phyloP scores from a whole-genome alignment of 768 basidiomycete species.

The Tylopilus subfusipes region DNA sequence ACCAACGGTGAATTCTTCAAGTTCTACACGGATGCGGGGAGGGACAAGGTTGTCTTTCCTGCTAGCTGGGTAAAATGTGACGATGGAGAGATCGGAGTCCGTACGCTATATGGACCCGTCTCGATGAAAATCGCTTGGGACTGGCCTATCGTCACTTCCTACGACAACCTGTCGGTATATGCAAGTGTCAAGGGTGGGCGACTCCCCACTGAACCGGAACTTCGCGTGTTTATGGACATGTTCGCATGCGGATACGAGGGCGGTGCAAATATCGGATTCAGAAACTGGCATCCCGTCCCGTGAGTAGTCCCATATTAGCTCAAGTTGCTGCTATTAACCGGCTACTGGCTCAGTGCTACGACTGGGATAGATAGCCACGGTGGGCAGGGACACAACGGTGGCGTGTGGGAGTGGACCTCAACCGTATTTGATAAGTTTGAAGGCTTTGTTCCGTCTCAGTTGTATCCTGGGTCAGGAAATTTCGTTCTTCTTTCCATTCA shows the following conservation, averaged over 20 bases:
- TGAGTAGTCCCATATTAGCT: conserved; percentile 39
- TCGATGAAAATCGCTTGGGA: conserved; percentile 68
- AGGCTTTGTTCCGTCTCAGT: conserved; percentile 67
- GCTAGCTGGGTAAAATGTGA: conserved; percentile 23
- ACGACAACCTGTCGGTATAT: conserved; percentile 73
- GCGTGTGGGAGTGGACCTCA: conserved; percentile 98
- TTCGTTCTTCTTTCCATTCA: not conserved
- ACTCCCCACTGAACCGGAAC: conserved; percentile 86
- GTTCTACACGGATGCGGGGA: conserved; percentile 50
- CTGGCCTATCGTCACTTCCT: conserved; percentile 86
- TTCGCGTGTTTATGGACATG: conserved; percentile 72
- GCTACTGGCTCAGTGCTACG: conserved; percentile 51
- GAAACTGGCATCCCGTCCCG: conserved; percentile 94
- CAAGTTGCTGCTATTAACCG: not conserved
- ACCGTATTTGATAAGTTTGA: conserved; percentile 68
- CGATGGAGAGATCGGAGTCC: conserved; percentile 46
- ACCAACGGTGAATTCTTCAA: conserved; percentile 83
- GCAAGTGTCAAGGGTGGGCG: conserved; percentile 89
- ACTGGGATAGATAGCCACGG: conserved; percentile 49
- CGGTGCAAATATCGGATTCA: conserved; percentile 80
- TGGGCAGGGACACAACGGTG: conserved; percentile 81
- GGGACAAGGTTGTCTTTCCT: conserved; percentile 38
- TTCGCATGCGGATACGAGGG: conserved; percentile 73
- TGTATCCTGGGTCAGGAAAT: conserved; percentile 79
- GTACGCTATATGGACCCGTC: conserved; percentile 85